These are phyloP conservation scores for Metschnikowia noctiluminum DNA, from an alignment of 805 yeast species.

Conservation along the genomic window DNA sequence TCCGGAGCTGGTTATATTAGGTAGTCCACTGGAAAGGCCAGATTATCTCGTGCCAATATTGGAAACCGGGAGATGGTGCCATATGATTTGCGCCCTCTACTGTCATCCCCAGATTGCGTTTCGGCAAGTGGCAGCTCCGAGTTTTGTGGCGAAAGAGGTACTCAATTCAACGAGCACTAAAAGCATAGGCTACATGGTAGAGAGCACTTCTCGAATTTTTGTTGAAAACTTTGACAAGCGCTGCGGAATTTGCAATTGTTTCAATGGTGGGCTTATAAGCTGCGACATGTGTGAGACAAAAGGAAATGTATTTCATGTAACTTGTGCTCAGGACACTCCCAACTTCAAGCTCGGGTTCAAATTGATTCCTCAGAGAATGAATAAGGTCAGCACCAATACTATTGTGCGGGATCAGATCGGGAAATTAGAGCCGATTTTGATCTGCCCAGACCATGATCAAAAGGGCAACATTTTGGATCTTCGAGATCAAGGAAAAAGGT, in stretches of 20 bases:
- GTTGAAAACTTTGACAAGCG: constrained; percentile 24
- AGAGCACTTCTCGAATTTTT: constrained; percentile 27
- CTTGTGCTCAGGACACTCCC: constrained; percentile 53
- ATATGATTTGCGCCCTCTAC: constrained; percentile 66
- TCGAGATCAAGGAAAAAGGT: constrained; percentile 28
- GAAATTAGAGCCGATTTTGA: constrained; percentile 40
- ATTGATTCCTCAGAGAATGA: constrained; percentile 24
- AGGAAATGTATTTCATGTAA: constrained; percentile 40
- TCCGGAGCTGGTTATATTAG: constrained; percentile 43
- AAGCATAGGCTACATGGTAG: constrained; percentile 19
- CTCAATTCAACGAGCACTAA: constrained; percentile 5
- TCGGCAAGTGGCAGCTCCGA: constrained; percentile 8
- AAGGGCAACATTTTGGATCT: constrained; percentile 4
- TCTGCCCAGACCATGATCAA: constrained; percentile 41
- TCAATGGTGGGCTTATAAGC: constrained; percentile 48
- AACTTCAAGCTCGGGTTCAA: constrained; percentile 55
- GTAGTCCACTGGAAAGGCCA: constrained; percentile 41
- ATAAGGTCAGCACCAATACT: constrained; percentile 14
- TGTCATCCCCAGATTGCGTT: constrained; percentile 34
- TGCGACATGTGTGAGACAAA: constrained; percentile 45
- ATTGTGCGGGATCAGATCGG: constrained; percentile 32
- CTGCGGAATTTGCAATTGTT: constrained; percentile 46
- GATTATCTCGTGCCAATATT: constrained; percentile 69
- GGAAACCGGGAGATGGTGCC: constrained; percentile 70
- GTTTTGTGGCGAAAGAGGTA: constrained; percentile 11